Percentiles rank a stretch among this genome's conserved stretches.
phyloP scores from a whole-genome alignment of 1,139 yeast species.

The Candida glucosophila region DNA sequence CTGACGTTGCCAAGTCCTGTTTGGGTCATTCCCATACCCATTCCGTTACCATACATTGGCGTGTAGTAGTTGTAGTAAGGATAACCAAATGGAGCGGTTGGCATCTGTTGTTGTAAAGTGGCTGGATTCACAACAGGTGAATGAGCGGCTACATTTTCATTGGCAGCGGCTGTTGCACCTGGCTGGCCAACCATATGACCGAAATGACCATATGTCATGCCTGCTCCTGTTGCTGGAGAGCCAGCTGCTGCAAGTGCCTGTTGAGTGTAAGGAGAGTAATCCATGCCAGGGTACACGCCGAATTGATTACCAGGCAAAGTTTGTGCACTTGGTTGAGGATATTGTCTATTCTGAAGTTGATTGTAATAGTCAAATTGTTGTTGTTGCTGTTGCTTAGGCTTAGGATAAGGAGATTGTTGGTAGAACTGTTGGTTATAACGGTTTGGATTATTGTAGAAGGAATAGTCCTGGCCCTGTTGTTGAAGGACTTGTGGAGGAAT shows the following conservation, averaged over 20 bases:
- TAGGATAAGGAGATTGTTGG: conserved; percentile 18
- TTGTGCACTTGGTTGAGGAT: conserved; percentile 31
- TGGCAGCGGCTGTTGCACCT: conserved; percentile 10
- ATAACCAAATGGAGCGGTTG: conserved; percentile 32
- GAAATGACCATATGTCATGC: conserved; percentile 20
- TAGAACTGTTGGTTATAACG: conserved; percentile 13
- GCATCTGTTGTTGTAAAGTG: conserved; percentile 16
- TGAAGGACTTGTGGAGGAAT: no score
- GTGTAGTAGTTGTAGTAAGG: conserved; percentile 39
- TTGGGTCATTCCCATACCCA: conserved; percentile 15
- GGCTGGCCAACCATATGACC: conserved; percentile 14
- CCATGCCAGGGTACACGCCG: conserved; percentile 38
- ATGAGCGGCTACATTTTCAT: conserved; percentile 14
- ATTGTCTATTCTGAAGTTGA: conserved; percentile 30
- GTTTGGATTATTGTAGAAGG: conserved; percentile 12
- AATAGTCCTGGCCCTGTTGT: conserved; percentile 28
- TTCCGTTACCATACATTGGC: conserved; percentile 33
- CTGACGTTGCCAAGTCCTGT: no score
- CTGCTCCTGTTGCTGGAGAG: conserved; percentile 22
- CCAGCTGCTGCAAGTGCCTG: conserved; percentile 22
- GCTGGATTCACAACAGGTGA: conserved; percentile 17
- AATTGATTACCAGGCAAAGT: conserved; percentile 32
- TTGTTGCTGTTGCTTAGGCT: conserved; percentile 11
- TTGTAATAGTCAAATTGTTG: conserved; percentile 26
- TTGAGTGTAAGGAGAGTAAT: conserved; percentile 32